Evolutionary conservation across 2,329 filamentous ascomycete genomes (phyloP).

Genomic region (Didymella segeticola): DNA sequence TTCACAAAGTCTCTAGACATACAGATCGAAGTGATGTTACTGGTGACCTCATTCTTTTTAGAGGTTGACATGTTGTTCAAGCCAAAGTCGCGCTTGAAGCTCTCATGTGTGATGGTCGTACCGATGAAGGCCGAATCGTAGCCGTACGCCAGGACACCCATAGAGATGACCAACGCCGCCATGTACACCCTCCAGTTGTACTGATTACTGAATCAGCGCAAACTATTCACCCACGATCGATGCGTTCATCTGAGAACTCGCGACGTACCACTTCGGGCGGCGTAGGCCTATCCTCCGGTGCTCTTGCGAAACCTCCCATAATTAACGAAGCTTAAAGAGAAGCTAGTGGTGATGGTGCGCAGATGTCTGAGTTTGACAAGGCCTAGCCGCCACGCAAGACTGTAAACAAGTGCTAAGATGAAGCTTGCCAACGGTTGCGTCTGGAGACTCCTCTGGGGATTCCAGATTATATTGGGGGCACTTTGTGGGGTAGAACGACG

Average conservation of each 20-base stretch:
- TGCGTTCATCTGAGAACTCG: background rate
- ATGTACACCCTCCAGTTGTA: slow-evolving; percentile 68
- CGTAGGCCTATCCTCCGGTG: slow-evolving; percentile 63
- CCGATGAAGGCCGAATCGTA: slow-evolving; percentile 79
- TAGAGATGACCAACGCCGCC: slow-evolving; percentile 62
- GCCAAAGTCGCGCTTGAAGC: slow-evolving; percentile 73
- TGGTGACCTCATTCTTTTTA: slow-evolving; percentile 53
- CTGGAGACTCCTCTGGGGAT: slow-evolving; percentile 28
- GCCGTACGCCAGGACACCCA: slow-evolving; percentile 65
- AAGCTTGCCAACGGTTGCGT: slow-evolving; percentile 1
- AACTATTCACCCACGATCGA: slow-evolving; percentile 51
- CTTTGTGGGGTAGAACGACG: slow-evolving; percentile 22
- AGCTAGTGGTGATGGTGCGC: background rate
- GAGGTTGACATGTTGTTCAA: slow-evolving; percentile 58
- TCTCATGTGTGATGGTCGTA: slow-evolving; percentile 73
- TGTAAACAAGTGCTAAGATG: slow-evolving; percentile 1
- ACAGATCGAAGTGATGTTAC: slow-evolving; percentile 58
- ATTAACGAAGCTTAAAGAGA: slow-evolving; percentile 13
- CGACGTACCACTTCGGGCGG: slow-evolving; percentile 58
- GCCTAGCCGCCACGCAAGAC: slow-evolving; percentile 14
- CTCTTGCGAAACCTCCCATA: slow-evolving; percentile 53
- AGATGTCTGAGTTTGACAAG: slow-evolving; percentile 6
- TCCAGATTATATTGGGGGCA: slow-evolving; percentile 19
- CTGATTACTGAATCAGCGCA: background rate
- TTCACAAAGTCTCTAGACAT: background rate